Base-by-base conservation (phyloP, 352 stramenopile species). In the Elongisporangium senticosum region DNA sequence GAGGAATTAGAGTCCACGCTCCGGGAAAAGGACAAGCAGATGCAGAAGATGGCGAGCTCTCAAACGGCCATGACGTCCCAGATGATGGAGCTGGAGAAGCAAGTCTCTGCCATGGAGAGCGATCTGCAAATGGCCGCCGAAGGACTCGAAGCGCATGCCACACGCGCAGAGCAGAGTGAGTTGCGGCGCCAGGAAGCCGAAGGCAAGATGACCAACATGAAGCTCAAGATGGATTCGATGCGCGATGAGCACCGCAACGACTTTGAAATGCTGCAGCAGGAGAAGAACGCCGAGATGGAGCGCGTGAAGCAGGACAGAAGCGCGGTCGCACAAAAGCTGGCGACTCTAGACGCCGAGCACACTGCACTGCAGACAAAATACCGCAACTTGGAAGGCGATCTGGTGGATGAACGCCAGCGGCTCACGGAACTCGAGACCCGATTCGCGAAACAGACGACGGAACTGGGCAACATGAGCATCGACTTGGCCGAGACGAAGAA, bases 401-500 rank as follows among this genome's bases (percentile, higher is more conserved):
- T 79, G 53, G 66, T 70, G 33, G 64, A 59, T 13, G 68, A 75
- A 19, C 72, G 66, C 52, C 68, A 69, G 51, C 74, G 77, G 22
- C 57, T 72, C 53, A 59, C 61, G 0, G 70, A 84, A 51, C 61
- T 90, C 0, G 83, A 92, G 55, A 43, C 61, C 1, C 65, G 66
- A 28, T 28, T 83, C n/a, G 77, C 56, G 19, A 67, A 81, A 51
- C 77, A 90, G 24, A 92, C 77, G 15, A 72, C 62, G 7, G 68
- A 84, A 52, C 65, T 89, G 11, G 79, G 77, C 19, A 84, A 90
- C 28, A 51, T 93, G 63, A 85, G 77, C 58, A 76, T 86, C 26
- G 77, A 93, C 54, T 57, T 93, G 40, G 76, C 83, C 4, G 83
- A 93, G 56, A 89, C 81, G 8, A 91, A 92, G 56, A 94, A 93